Base-by-base conservation (phyloP, 2,329 filamentous ascomycete species). In the Pseudogymnoascus destructans region DNA sequence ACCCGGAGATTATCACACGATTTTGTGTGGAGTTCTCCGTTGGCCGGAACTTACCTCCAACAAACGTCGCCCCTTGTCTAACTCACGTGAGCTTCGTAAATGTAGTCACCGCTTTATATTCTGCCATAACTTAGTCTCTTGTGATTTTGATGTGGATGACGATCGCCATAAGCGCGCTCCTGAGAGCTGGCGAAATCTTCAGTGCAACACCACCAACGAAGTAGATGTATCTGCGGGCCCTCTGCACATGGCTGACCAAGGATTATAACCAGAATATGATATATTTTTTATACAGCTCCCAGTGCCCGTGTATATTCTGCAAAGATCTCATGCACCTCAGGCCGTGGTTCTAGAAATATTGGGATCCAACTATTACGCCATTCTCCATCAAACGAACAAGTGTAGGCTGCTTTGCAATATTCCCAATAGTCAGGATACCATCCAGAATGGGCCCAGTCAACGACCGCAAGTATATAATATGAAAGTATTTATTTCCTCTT, bases 391-490 rank as follows among this genome's bases (percentile, higher is more conserved):
- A 58, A 64, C 2, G 55, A 35, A 7, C 60, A 61, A 27, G 67
- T 69, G 58, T 66, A 70, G 3, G 61, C 52, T 4, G 67, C 62
- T 55, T 70, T 71, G 49, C 66, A 70, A 66, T 68, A 57, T 70
- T 68, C 67, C n/a, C n/a, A n/a, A n/a, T n/a, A n/a, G n/a, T n/a
- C n/a, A n/a, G n/a, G n/a, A n/a, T n/a, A n/a, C n/a, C 67, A 70
- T 1, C 67, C 69, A n/a, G 65, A 59, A 57, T 70, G 67, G 2
- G 58, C 59, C 68, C 67, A 70, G 57, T 70, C 68, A 10, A 71
- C 62, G 13, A 70, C 32, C 1, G 63, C 63, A 36, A 70, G 52
- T 17, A 49, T 27, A 52, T 17, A 32, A 21, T 11, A 33, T 30
- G 13, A 52, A 8, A 19, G 13, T 57, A 21, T 2, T 17, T 58